Base-by-base conservation (phyloP, 2,329 filamentous ascomycete genomes). In the Colletotrichum sp. region DNA sequence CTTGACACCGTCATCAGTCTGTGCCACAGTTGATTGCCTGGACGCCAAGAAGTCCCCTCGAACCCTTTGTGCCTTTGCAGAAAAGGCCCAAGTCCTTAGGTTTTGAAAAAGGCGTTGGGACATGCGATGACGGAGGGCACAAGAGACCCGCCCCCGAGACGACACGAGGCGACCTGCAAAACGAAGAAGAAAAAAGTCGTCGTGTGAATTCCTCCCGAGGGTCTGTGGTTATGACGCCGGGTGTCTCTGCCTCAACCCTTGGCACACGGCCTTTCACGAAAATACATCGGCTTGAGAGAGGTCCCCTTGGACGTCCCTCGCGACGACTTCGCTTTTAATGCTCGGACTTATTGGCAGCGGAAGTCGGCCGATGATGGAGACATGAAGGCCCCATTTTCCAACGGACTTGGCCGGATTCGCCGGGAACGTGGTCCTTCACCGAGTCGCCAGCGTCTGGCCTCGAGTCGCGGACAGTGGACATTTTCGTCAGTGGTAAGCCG, bases 361-460 rank as follows among this genome's bases (percentile, higher is more conserved):
- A 52, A 48, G 30, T 43, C 61, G 69, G 63, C 39, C 73, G 61
- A 39, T 55, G 68, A 73, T 48, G n/a, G 32, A 43, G 39, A 57
- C 21, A 57, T 28, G 68, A 67, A 39, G 16, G 21, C 57, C 55
- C 73, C 55, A 34, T 24, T 52, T 21, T 7, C 43, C 28, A 28
- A 68, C 69, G 69, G 57, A 67, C 63, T 61, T 75, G 30, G 36
- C 73, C 69, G 73, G 69, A 13, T 39, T 67, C 26, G 26, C 57
- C 67, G 67, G 67, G 57, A 24, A 43, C 21, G 34, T 43, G 26
- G 34, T 32, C 60, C 60, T 16, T 61, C 43, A 32, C 36, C 57
- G 26, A 18, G 28, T 66, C 16, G n/a, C 32, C 52, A 59, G 48
- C 43, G 72, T 43, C 39, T 69, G 66, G 65, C 30, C 43, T 61